Conservation (phyloP, 225 moss, liverwort and hornwort species). For the Ulota crispa region DNA sequence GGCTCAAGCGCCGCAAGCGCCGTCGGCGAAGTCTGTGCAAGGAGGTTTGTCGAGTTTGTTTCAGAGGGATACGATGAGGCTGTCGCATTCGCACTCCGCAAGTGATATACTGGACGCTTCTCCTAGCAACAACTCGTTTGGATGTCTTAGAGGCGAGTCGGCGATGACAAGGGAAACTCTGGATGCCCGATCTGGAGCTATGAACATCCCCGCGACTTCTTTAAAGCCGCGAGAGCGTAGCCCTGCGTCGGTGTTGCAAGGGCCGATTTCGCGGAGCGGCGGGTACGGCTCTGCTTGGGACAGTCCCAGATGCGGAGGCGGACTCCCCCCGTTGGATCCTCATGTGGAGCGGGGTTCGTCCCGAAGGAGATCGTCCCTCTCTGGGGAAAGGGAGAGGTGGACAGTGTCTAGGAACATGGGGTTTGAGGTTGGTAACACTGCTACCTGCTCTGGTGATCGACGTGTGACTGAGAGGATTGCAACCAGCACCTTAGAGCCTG, state of each 20-base stretch:
- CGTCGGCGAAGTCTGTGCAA: conserved; percentile 45
- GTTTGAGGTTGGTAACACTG: conserved; percentile 57
- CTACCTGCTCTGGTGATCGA: conserved; percentile 29
- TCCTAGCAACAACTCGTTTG: conserved; percentile 21
- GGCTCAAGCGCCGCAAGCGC: conserved; percentile 21
- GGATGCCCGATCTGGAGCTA: conserved; percentile 53
- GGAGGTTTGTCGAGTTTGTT: conserved; percentile 81
- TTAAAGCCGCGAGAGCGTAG: conserved; percentile 64
- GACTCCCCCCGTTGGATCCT: conserved; percentile 78
- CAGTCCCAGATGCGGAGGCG: conserved; percentile 43
- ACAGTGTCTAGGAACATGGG: conserved; percentile 59
- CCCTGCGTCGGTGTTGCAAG: conserved; percentile 75
- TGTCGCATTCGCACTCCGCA: conserved; percentile 34
- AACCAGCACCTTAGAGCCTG: conserved; percentile 20
- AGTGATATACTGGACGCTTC: conserved; percentile 51
- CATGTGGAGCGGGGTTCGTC: conserved; percentile 43
- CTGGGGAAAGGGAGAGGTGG: conserved; percentile 51
- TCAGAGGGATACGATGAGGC: conserved; percentile 29
- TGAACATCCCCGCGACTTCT: conserved; percentile 51
- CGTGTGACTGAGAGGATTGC: conserved; percentile 13
- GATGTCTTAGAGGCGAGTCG: conserved; percentile 48
- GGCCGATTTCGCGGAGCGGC: conserved; percentile 60
- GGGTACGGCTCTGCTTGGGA: conserved; percentile 61
- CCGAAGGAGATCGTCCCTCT: conserved; percentile 51
- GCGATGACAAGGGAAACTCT: conserved; percentile 44